Evolutionary conservation across 2,329 filamentous ascomycete genomes (phyloP), one percentile per base, ranked within the genome.

Genomic region (Biscogniauxia mediterranea): DNA sequence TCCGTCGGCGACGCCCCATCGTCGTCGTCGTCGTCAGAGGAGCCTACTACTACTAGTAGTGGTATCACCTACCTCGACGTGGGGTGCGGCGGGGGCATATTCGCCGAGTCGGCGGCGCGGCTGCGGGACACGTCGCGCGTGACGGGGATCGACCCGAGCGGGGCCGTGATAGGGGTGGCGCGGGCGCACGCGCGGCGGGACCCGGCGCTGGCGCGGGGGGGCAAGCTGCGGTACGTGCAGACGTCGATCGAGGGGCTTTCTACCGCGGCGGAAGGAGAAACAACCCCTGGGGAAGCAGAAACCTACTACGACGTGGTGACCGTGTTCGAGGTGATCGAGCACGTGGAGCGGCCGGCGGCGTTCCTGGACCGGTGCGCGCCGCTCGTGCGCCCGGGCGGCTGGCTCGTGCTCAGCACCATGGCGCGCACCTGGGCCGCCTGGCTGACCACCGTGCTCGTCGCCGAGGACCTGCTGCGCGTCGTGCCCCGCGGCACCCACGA

Each of bases 61-160:
- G n/a, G n/a, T n/a, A n/a, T n/a, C n/a, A n/a, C n/a, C n/a, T n/a
- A 92, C 76, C 89, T 99, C 57, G 95, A 99, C 76, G 86, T 99
- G 61, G 95, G 95, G 67, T 98, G 95, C 77, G 95, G 95, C 64
- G 95, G 94, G 21, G 95, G 95, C 64, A 98, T 98, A 75, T 97
- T 98, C 74, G 93, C 94, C 61, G 95, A 98, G 76, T 90, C 86
- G 19, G 90, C 91, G 0, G 91, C 92, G 0, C 84, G 92, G 5
- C 77, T 93, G 38, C 77, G 83, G 0, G 81, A 78, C 51, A 91
- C 89, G 0, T 72, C 74, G 2, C 83, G 79, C 56, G 91, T 95
- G 2, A 89, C 87, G 0, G 92, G 88, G 54, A 89, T 96, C 67
- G 92, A 96, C 75, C 91, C 92, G 0, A 91, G 89, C 13, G 82